A percentile compares a stretch with the other conserved stretches of the same genome.
Evolutionary conservation across 164 flowering plant genomes (phyloP).

Genomic region (Annona squamosa): DNA sequence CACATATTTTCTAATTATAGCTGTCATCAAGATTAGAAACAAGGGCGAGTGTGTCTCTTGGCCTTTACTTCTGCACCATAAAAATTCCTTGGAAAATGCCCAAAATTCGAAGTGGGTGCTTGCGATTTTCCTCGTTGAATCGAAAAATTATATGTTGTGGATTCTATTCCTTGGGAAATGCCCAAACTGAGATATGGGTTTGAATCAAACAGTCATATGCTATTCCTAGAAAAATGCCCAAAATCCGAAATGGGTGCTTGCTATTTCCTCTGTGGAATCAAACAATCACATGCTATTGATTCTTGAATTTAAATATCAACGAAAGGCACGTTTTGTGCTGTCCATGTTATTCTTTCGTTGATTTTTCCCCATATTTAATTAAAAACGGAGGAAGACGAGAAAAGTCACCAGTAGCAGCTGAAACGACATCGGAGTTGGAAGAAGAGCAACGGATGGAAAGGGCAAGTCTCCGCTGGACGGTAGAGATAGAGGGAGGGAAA

Average conservation of each 20-base stretch:
- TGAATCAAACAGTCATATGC: neutral
- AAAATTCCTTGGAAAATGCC: neutral
- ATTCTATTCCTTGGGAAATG: no score
- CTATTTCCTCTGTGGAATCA: neutral
- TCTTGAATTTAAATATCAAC: no score
- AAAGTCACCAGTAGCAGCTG: constrained; percentile 24
- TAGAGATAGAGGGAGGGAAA: neutral
- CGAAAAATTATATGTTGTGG: no score
- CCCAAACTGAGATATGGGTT: neutral
- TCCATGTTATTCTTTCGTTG: neutral
- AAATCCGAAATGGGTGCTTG: neutral
- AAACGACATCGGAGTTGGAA: constrained; percentile 20
- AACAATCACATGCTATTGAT: no score
- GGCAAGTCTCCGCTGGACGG: neutral
- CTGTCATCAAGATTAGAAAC: no score
- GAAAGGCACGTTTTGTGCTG: no score
- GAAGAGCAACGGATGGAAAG: constrained; percentile 23
- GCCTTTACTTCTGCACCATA: neutral
- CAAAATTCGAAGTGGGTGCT: neutral
- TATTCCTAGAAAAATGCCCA: neutral
- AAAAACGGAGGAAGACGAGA: neutral
- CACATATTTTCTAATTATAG: no score
- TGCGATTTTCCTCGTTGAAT: neutral
- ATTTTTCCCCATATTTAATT: neutral
- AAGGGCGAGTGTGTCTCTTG: no score